Conservation (phyloP, 176 grass and related monocot genomes). For the Rhynchospora tenuis region DNA sequence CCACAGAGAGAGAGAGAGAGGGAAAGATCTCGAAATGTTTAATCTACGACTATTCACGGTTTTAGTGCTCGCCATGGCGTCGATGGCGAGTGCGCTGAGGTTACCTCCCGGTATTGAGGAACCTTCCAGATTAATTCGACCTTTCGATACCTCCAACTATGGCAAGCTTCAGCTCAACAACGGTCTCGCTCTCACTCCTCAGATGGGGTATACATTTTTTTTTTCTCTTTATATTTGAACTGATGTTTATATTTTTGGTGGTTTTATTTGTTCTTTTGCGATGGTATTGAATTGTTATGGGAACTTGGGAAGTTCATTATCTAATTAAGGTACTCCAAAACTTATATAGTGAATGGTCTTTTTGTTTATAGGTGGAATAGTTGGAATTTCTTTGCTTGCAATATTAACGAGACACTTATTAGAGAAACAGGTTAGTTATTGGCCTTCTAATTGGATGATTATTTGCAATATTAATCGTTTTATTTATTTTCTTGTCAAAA, state of each 20-base stretch:
- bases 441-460: neutral
- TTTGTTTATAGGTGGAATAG: slow-evolving; percentile 77
- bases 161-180: slow-evolving; percentile 90
- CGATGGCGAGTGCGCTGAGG: slow-evolving; percentile 3
- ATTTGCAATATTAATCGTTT: neutral
- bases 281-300: neutral
- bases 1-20: neutral
- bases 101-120: slow-evolving; percentile 9
- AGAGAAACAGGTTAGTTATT: slow-evolving; percentile 61
- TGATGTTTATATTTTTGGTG: neutral
- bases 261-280: neutral
- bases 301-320: neutral
- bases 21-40: neutral
- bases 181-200: slow-evolving; percentile 74
- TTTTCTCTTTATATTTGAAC: neutral
- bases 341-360: neutral
- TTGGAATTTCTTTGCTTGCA: slow-evolving; percentile 99
- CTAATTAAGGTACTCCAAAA: neutral
- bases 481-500: neutral
- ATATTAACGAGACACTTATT: slow-evolving; percentile 86
- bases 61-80: neutral
- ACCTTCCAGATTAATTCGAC: slow-evolving; percentile 9
- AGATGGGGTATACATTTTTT: slow-evolving; percentile 60
- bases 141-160: slow-evolving; percentile 93
- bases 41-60: neutral